Evolutionary conservation across 306 rosid species (phyloP).

Genomic region (Quercus parvula): DNA sequence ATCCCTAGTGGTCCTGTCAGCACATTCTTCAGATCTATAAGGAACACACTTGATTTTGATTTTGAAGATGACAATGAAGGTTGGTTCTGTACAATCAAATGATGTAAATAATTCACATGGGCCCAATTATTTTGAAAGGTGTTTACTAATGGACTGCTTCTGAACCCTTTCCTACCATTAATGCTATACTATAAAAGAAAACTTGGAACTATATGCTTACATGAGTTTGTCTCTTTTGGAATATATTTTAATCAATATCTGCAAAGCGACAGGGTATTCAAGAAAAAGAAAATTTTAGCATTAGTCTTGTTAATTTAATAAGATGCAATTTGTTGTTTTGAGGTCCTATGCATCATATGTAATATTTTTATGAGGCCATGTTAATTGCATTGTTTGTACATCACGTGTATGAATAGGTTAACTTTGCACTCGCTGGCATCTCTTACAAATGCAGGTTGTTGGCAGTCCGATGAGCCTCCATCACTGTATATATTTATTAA

Average conservation of each 20-base stretch:
- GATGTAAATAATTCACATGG: background rate
- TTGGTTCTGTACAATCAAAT: slow-evolving; percentile 28
- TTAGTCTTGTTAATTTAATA: background rate
- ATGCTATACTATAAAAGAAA: background rate
- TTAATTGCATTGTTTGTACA: slow-evolving; percentile 3
- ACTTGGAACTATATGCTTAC: background rate
- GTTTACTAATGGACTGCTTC: background rate
- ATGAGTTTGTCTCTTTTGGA: background rate
- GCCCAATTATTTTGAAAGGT: background rate
- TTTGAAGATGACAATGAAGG: slow-evolving; percentile 95
- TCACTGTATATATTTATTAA: slow-evolving; percentile 78
- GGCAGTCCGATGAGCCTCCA: slow-evolving; percentile 83
- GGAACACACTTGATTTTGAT: slow-evolving; percentile 97
- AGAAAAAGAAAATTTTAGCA: background rate
- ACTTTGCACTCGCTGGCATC: slow-evolving; percentile 15
- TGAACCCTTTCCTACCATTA: background rate
- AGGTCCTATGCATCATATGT: background rate
- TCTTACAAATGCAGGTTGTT: slow-evolving; percentile 68
- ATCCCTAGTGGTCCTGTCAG: slow-evolving; percentile 76
- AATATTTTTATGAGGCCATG: slow-evolving; percentile 5
- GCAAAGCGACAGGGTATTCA: background rate
- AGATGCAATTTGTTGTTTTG: background rate
- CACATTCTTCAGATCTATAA: slow-evolving; percentile 77
- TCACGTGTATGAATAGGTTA: slow-evolving; percentile 2
- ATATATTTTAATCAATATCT: background rate